Base-by-base conservation (phyloP, 345 rosid species). In the Syzygium aqueum region DNA sequence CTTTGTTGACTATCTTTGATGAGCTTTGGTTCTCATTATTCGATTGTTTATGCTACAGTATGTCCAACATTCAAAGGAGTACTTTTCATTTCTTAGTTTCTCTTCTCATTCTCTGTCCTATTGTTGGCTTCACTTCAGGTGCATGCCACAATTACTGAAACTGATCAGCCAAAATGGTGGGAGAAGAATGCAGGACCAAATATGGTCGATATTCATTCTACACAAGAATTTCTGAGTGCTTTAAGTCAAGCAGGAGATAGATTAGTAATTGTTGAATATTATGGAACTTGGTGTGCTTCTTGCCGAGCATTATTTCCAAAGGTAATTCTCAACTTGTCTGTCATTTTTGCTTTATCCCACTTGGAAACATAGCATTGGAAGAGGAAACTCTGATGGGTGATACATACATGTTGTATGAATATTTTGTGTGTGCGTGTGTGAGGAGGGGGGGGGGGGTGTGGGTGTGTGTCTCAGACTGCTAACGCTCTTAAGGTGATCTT, bases 231-330 rank as follows among this genome's bases (percentile, higher is more conserved):
- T 91, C 91, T 95, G 88, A 88, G 92, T 54, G 96, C 96, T 85
- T 92, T 96, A 88, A 94, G 96, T 83, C 92, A 91, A 90, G 96
- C 99, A 5, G 95, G 95, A 11, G 96, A 94, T 87, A 96, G 93
- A 92, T 90, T 96, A 93, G 99, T 96, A 77, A 95, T 96, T 90
- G 98, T 96, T 43, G 99, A 96, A 88, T 96, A 94, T 91, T 96
- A 96, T 91, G 99, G 99, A 89, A 96, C 99, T 57, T 96, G 99
- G 99, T 96, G 99, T 90, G 99, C 97, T 84, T 96, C 98, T 88
- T 96, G 99, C 88, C 92, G 96, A 87, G 99, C 99, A 88, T 91
- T 96, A 84, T 96, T 94, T 90, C 98, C 98, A 6, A 95, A 94
- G 97, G 98, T 94, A 87, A 85, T 73, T 53, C 53, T 67, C 46